phyloP scores from a whole-genome alignment of 345 rosid species.

The Pugionium cornutum region DNA sequence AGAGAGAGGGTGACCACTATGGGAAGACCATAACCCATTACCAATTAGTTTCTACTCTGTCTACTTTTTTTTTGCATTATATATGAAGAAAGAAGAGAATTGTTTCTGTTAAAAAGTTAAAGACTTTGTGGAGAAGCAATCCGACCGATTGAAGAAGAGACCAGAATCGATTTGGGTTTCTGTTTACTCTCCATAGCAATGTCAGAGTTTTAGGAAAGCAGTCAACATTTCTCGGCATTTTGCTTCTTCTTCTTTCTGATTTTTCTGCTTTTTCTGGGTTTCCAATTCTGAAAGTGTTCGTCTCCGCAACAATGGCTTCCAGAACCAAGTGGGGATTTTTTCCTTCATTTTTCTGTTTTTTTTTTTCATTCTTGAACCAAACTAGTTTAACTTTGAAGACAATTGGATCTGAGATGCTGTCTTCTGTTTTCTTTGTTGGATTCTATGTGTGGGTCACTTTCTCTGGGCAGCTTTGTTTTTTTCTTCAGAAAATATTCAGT shows the following conservation, averaged over 20 bases:
- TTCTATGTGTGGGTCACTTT: conserved; percentile 25
- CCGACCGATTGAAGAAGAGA: conserved; percentile 32
- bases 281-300: conserved; percentile 15
- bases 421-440: conserved; percentile 22
- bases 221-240: conserved; percentile 5
- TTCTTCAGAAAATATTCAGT: not conserved
- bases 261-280: not conserved
- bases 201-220: conserved; percentile 27
- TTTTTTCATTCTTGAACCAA: not conserved
- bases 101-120: conserved; percentile 15
- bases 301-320: conserved; percentile 32
- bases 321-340: conserved; percentile 32
- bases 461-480: conserved; percentile 18
- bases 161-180: conserved; percentile 34
- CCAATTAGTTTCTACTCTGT: conserved; percentile 16
- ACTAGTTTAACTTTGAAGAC: conserved; percentile 18
- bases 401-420: conserved; percentile 32
- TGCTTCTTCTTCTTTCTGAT: not conserved
- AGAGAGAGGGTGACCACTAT: conserved; percentile 39
- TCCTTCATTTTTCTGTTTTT: not conserved
- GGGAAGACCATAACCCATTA: conserved; percentile 37
- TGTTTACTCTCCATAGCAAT: conserved; percentile 21
- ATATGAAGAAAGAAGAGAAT: not conserved
- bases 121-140: conserved; percentile 42
- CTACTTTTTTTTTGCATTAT: not conserved